Conservation (phyloP, 495 filamentous ascomycete genomes). For the Trichocladium uniseriatum region DNA sequence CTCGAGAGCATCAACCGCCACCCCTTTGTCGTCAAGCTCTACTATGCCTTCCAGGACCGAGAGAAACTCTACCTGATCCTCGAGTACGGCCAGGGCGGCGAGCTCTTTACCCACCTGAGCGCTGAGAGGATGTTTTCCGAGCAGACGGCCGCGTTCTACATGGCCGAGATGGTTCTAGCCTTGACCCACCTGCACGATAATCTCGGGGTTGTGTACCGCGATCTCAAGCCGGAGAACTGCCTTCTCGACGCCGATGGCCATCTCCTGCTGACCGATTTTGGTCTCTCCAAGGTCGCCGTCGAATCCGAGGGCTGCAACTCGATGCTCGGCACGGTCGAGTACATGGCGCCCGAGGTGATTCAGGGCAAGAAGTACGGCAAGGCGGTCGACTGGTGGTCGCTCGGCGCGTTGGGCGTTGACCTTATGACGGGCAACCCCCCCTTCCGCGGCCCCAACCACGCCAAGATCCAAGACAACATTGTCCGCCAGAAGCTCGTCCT, state of each 20-base stretch:
- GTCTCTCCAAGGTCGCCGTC: constrained; percentile 88
- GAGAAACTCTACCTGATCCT: constrained; percentile 97
- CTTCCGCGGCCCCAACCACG: constrained; percentile 79
- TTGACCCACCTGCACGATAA: constrained; percentile 85
- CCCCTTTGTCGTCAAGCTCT: constrained; percentile 94
- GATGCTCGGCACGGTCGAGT: constrained; percentile 86
- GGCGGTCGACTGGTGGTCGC: constrained; percentile 96
- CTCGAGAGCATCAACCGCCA: constrained; percentile 92
- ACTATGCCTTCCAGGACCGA: constrained; percentile 96
- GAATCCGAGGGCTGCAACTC: constrained; percentile 77
- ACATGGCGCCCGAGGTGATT: constrained; percentile 97
- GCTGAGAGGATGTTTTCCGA: constrained; percentile 89
- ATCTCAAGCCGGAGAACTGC: constrained; percentile 96
- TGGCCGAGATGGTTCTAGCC: constrained; percentile 93
- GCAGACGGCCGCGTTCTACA: constrained; percentile 85
- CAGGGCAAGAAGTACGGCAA: constrained; percentile 77
- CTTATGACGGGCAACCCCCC: constrained; percentile 84
- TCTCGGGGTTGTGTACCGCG: constrained; percentile 90
- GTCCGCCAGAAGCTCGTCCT: constrained; percentile 77
- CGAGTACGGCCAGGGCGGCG: constrained; percentile 95
- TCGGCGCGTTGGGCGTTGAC: constrained; percentile 85
- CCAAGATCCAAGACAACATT: constrained; percentile 90
- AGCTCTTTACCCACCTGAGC: constrained; percentile 82
- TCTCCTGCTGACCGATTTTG: constrained; percentile 91
- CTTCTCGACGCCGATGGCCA: constrained; percentile 87